Evolutionary conservation across 768 basidiomycete species (phyloP), one percentile per base, ranked within the genome.

Genomic region (Daedaleopsis sinensis): DNA sequence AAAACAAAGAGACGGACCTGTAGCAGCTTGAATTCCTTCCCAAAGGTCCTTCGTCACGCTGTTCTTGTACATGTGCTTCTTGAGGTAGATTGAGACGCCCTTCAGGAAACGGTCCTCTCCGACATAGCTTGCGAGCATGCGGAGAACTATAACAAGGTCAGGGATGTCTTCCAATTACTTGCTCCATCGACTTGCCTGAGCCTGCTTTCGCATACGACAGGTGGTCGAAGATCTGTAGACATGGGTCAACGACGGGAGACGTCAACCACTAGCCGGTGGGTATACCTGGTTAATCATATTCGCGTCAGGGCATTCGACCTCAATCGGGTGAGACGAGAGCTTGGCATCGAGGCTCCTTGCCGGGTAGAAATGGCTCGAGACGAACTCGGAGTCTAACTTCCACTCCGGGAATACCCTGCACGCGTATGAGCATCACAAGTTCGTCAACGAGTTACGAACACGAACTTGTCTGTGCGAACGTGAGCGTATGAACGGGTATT

Each of bases 21-120:
- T 91, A 1, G 94, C 86, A 65, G 83, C 80, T 51, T 84, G 79
- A 58, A 98, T 93, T 35, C 93, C 94, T 57, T 87, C 80, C 91
- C 94, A 97, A 5, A 98, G 81, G 69, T 98, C 91, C 48, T 81
- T 84, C 3, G 94, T 96, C 51, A 88, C 84, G 51, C 88, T 92
- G 74, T 94, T 97, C 24, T 82, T 86, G 72, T 90, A 98, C 9
- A 94, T 77, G 66, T 92, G 88, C 64, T 87, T 85, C 78, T 95
- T 96, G 64, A 98, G 85, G 77, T 98, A 98, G 60, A 92, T 82
- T 2, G 94, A 94, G 48, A 96, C 94, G 37, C 93, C 92, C 68
- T 87, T 85, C 53, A 95, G 75, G 84, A 98, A 97, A 59, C 77
- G 82, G 7, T 94, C 93, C 73, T 97, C 89, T 50, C 96, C 94